These are phyloP conservation scores for Zygosaccharomyces sapae DNA, from an alignment of 1,139 yeast genomes.

Conservation along the genomic window DNA sequence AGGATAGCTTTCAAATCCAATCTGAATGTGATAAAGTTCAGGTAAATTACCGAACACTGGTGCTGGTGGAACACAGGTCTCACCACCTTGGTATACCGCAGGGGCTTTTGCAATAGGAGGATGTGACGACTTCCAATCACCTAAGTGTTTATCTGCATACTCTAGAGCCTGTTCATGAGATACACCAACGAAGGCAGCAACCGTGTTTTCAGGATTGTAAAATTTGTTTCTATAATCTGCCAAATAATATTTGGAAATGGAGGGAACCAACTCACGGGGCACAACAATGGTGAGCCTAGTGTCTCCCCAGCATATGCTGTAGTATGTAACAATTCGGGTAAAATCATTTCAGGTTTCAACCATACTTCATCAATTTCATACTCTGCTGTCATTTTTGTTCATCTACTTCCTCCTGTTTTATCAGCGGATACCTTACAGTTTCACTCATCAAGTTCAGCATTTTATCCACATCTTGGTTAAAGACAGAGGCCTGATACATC, in stretches of 20 bases:
- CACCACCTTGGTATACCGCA: constrained; percentile 77
- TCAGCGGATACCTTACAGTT: constrained; percentile 66
- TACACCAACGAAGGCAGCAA: constrained; percentile 86
- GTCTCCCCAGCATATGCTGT: constrained; percentile 72
- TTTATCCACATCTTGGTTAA: constrained; percentile 75
- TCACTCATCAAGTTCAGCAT: constrained; percentile 79
- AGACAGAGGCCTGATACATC: constrained; percentile 91
- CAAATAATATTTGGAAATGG: constrained; percentile 52
- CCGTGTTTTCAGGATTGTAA: constrained; percentile 77
- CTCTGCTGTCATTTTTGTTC: constrained; percentile 70
- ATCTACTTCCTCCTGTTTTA: constrained; percentile 64
- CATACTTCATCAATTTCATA: constrained; percentile 81
- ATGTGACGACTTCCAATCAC: constrained; percentile 48
- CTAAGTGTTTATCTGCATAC: constrained; percentile 59
- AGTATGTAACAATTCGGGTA: constrained; percentile 84
- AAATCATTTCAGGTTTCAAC: constrained; percentile 76
- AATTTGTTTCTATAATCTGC: constrained; percentile 60
- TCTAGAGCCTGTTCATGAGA: constrained; percentile 65
- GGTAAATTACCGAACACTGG: constrained; percentile 73
- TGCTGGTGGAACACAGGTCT: constrained; percentile 57
- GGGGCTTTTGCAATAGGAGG: constrained; percentile 38
- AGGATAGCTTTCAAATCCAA: constrained; percentile 86
- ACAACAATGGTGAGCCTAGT: constrained; percentile 79
- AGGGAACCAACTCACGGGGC: constrained; percentile 62
- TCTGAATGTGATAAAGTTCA: constrained; percentile 78